Conservation (phyloP, 768 basidiomycete species). For the Trametes punicea region DNA sequence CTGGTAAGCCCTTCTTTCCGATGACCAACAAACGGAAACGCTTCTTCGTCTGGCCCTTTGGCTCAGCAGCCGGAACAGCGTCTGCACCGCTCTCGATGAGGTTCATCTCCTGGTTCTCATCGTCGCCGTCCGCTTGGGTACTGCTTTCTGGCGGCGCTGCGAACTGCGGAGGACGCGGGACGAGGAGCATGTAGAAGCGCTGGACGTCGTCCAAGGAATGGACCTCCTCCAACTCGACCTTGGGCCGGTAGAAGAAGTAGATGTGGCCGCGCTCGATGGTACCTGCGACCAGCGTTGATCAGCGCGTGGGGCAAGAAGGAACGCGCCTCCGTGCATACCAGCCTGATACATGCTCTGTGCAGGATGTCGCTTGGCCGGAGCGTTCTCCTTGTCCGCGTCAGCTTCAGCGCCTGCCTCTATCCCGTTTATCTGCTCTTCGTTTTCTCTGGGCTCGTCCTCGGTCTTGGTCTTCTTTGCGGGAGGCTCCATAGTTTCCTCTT, state of each 20-base stretch:
- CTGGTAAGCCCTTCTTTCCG: slow-evolving; percentile 58
- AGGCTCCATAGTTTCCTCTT: slow-evolving; percentile 14
- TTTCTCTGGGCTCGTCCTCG: slow-evolving; percentile 9
- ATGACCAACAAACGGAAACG: slow-evolving; percentile 49
- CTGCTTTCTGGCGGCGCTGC: slow-evolving; percentile 6
- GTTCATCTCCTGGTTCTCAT: slow-evolving; percentile 39
- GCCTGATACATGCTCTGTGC: slow-evolving; percentile 22
- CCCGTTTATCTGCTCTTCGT: neutral
- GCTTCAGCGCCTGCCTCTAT: neutral
- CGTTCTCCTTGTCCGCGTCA: slow-evolving; percentile 7
- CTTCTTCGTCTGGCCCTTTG: slow-evolving; percentile 36
- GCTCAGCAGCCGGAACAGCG: slow-evolving; percentile 42
- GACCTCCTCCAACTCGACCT: slow-evolving; percentile 50
- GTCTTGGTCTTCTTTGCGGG: slow-evolving; percentile 26
- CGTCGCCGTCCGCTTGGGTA: slow-evolving; percentile 21
- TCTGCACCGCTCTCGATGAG: slow-evolving; percentile 45
- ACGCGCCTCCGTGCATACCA: slow-evolving; percentile 14
- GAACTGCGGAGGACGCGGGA: slow-evolving; percentile 51
- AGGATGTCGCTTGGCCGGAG: slow-evolving; percentile 13
- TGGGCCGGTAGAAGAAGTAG: slow-evolving; percentile 64
- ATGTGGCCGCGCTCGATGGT: slow-evolving; percentile 58
- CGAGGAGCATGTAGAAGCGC: slow-evolving; percentile 57
- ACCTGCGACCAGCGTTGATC: slow-evolving; percentile 30
- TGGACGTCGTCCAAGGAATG: slow-evolving; percentile 55
- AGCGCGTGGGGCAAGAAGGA: neutral